Base-by-base conservation (phyloP, 345 rosid species). In the Hirschfeldia incana region DNA sequence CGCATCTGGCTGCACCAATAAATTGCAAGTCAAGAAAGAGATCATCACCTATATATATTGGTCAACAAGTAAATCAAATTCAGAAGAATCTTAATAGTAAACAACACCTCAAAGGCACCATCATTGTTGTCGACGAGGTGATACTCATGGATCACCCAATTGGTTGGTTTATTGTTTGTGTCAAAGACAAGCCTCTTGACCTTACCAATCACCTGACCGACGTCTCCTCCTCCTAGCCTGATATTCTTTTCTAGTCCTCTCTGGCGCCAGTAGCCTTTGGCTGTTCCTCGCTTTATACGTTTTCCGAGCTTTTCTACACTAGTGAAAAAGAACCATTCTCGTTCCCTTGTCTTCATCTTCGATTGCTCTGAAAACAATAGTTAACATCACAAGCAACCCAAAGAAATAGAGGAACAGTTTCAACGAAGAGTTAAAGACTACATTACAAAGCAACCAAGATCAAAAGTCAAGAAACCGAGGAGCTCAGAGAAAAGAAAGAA, bases 301-400 rank as follows among this genome's bases (percentile, higher is more conserved):
- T 13, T 0, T n/a, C 4, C 10, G 26, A n/a, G 1, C 39, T 33
- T 32, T 63, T 32, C 67, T 16, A 32, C 6, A n/a, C 6, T 4
- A 76, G 90, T 82, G 59, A 88, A 94, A 80, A 94, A 88, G 88
- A 85, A 91, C 93, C 94, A 90, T 58, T 87, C 93, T 69, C 88
- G 88, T 75, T 94, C 97, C 66, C 87, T 84, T 62, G 88, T 89
- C 77, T 87, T 94, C 84, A 92, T 75, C 77, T 82, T 88, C 11
- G 93, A 77, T 67, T 73, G 78, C 67, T 26, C 91, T 88, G 72
- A 46, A 46, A 46, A 44, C 21, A 51, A 15, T 27, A 27, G 12
- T 1, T 17, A 64, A 36, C 16, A 61, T 15, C n/a, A 39, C 46
- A 42, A 42, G 13, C 11, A 10, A 42, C 49, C 8, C 11, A 37